Evolutionary conservation across 1,284 basidiomycete genomes (phyloP), one percentile per base, ranked within the genome.

Genomic region (Prillingera fragicola): DNA sequence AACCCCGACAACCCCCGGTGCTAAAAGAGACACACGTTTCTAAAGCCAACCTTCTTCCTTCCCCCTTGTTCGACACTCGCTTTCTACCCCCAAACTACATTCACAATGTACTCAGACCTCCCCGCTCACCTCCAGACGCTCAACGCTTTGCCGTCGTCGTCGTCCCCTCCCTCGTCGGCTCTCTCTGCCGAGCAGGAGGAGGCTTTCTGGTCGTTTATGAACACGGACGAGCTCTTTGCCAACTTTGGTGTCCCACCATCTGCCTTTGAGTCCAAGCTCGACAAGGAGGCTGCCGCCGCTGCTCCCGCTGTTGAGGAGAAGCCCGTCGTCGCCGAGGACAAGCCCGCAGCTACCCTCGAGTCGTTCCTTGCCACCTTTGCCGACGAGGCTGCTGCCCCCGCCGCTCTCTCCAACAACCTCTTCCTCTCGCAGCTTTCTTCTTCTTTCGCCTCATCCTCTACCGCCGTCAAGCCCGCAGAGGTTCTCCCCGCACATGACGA

Each of bases 311-410:
- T 13, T 25, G 44, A 39, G 17, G 23, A 34, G 8, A 22, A 15
- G 21, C 17, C 28, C 42, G 3, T 7, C 37, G 9, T 34, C 49
- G 3, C 25, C 36, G 34, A 37, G 45, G 22, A 27, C 35, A 26
- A 38, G 48, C 14, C 33, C 52, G 28, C 41, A 22, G 25, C 59
- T 10, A 66, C 63, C 12, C 56, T 69, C 49, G 65, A 69, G 50
- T 63, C 66, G 8, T 69, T 69, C 61, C 54, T 69, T 21, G 65
- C 66, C 15, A 59, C 61, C 22, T 69, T 62, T 53, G 64, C 55
- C 37, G 50, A 43, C 40, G 57, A 50, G 31, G 28, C 31, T 15
- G 41, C 52, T 22, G 17, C 47, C 19, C 26, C 52, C 13, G 34
- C 43, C 12, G 31, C 38, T n/a, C 41, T 48, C 34, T 41, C 50